phyloP scores from a whole-genome alignment of 495 filamentous ascomycete genomes.

The Amorphotheca resinae region DNA sequence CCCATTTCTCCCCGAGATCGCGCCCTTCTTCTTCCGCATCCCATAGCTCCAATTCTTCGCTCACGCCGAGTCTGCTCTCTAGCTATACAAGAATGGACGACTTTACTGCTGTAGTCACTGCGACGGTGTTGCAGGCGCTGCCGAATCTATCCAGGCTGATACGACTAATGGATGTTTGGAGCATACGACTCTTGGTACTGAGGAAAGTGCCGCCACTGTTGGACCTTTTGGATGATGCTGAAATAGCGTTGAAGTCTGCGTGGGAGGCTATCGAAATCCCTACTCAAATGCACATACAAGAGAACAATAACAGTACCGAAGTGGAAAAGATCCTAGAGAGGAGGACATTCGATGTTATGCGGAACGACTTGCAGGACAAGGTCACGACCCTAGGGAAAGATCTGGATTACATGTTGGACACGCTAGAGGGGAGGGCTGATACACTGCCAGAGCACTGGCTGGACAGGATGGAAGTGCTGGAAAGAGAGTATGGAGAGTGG shows the following conservation, averaged over 20 bases:
- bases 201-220: constrained; percentile 58
- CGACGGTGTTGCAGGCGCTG: constrained; percentile 73
- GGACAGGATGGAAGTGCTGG: constrained; percentile 67
- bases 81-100: constrained; percentile 53
- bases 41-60: constrained; percentile 28
- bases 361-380: constrained; percentile 50
- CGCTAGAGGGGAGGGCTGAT: constrained; percentile 70
- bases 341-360: constrained; percentile 48
- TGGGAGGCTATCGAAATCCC: constrained; percentile 42
- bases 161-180: constrained; percentile 61
- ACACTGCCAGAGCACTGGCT: constrained; percentile 81
- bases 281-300: neutral
- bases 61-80: constrained; percentile 26
- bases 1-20: constrained; percentile 47
- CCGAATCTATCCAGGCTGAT: constrained; percentile 67
- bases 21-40: constrained; percentile 34
- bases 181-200: constrained; percentile 59
- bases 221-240: constrained; percentile 47
- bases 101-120: constrained; percentile 78
- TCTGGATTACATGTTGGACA: constrained; percentile 74
- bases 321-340: constrained; percentile 9
- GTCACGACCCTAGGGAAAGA: constrained; percentile 57
- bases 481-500: constrained; percentile 74
- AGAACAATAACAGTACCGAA: neutral
- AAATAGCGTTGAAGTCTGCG: constrained; percentile 48